Percentiles rank a stretch among this genome's conserved stretches.
Conservation (phyloP, 345 rosid genomes). For the Populus euphratica region DNA sequence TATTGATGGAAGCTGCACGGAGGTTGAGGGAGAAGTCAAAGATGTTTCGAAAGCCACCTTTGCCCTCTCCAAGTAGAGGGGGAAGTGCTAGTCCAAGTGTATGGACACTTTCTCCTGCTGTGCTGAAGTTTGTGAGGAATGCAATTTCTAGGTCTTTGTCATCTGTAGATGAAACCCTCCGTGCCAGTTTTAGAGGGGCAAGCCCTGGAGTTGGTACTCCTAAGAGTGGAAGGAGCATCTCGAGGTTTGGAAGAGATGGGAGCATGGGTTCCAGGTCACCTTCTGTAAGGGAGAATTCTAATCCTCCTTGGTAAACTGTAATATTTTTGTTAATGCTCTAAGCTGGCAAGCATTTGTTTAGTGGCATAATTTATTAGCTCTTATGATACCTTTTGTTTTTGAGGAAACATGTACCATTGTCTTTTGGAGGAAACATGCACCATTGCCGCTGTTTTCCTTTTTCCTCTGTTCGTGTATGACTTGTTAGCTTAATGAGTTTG, state of each 20-base stretch:
- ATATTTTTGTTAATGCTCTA: background rate
- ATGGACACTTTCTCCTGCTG: slow-evolving; percentile 83
- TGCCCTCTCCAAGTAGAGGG: slow-evolving; percentile 85
- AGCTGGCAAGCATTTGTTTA: background rate
- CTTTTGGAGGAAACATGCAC: background rate
- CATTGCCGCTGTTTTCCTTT: background rate
- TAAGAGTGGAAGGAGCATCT: slow-evolving; percentile 63
- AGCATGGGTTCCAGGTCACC: slow-evolving; percentile 44
- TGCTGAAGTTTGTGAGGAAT: slow-evolving; percentile 85
- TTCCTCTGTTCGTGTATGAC: background rate
- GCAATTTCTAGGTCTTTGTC: slow-evolving; percentile 79
- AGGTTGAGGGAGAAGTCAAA: slow-evolving; percentile 74
- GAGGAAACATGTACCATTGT: background rate
- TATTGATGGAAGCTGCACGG: slow-evolving; percentile 86
- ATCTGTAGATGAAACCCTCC: slow-evolving; percentile 88
- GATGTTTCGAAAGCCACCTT: slow-evolving; percentile 83
- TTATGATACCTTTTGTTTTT: background rate
- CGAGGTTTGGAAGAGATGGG: slow-evolving; percentile 78
- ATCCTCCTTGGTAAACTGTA: slow-evolving; percentile 47
- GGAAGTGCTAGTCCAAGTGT: slow-evolving; percentile 86
- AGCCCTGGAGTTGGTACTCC: slow-evolving; percentile 72
- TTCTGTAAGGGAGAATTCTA: slow-evolving; percentile 52
- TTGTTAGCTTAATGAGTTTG: background rate
- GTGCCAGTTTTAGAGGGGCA: slow-evolving; percentile 89
- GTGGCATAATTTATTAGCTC: background rate